These are phyloP conservation scores for Magnusiomyces magnusii DNA, from an alignment of 1,139 yeast species.

Conservation along the genomic window DNA sequence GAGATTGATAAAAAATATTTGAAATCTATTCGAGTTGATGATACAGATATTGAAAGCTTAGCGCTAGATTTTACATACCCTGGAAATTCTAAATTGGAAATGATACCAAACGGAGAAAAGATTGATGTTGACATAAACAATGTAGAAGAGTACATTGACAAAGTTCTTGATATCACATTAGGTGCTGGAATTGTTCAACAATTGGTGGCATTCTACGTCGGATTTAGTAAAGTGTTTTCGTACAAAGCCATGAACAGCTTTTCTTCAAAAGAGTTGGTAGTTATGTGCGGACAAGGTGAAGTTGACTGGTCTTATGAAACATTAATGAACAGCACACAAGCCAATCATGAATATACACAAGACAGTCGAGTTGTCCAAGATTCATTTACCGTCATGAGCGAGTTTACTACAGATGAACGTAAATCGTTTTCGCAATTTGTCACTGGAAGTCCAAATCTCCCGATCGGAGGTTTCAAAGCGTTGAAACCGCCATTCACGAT, in stretches of 20 bases:
- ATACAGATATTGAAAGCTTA: constrained; percentile 44
- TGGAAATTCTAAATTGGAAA: constrained; percentile 58
- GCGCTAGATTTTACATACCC: constrained; percentile 66
- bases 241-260: constrained; percentile 63
- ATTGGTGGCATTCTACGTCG: constrained; percentile 62
- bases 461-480: constrained; percentile 88
- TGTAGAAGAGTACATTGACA: constrained; percentile 49
- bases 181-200: constrained; percentile 60
- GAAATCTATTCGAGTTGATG: constrained; percentile 35
- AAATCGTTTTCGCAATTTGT: constrained; percentile 76
- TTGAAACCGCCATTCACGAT: constrained; percentile 80
- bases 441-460: constrained; percentile 90
- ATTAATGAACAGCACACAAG: constrained; percentile 53
- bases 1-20: constrained; percentile 22
- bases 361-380: constrained; percentile 59
- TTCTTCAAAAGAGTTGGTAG: constrained; percentile 62
- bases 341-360: constrained; percentile 84
- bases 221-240: constrained; percentile 82
- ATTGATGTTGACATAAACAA: constrained; percentile 46
- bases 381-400: constrained; percentile 52
- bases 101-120: constrained; percentile 50
- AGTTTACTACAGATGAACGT: constrained; percentile 48
- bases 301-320: constrained; percentile 79
- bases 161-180: constrained; percentile 54
- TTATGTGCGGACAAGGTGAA: constrained; percentile 62